Base-by-base conservation (phyloP, 805 yeast species). In the Torulaspora gathmanii region DNA sequence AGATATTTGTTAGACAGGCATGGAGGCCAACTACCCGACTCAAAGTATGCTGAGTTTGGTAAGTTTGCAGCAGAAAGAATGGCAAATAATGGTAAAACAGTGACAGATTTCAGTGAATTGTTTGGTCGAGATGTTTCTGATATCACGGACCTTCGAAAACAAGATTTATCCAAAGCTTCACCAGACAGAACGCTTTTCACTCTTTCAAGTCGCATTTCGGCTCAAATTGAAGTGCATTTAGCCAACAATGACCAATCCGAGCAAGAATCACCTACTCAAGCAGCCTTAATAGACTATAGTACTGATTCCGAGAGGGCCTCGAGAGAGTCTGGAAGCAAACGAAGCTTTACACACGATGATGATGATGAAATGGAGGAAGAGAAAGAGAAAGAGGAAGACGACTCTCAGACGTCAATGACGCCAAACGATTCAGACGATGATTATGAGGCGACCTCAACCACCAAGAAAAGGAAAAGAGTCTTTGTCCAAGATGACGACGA, bases 1-100 rank as follows among this genome's bases (percentile, higher is more conserved):
- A 61, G 68, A 40, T 58, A 52, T 48, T 40, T 64, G 37, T 47
- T 63, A 3, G 65, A 64, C 46, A 58, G 49, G 33, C 44, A 59
- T 38, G 34, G 46, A 22, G 66, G 68, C 2, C 53, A 51, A 19
- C 43, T 64, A 7, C 45, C 67, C 2, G 52, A 52, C 9, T 57
- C 54, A 3, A 52, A 57, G 28, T 53, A 49, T 27, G 30, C 31
- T 0, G 34, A 46, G 23, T 63, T 63, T 46, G 59, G 54, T 15
- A 51, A 51, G 28, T 65, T 65, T 48, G 43, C 57, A 11, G 34
- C 51, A 3, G 67, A 63, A 40, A 59, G 70, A 51, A 51, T 60
- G 43, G 34, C 44, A 1, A 57, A 56, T 35, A 37, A 50, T 4
- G 65, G 66, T 13, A n/a, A 7, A 3, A 8, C 49, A 2, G 42